A percentile compares a stretch with the other conserved stretches of the same genome.
phyloP scores from a whole-genome alignment of 2,329 filamentous ascomycete species.

The Amylocarpus encephaloides region DNA sequence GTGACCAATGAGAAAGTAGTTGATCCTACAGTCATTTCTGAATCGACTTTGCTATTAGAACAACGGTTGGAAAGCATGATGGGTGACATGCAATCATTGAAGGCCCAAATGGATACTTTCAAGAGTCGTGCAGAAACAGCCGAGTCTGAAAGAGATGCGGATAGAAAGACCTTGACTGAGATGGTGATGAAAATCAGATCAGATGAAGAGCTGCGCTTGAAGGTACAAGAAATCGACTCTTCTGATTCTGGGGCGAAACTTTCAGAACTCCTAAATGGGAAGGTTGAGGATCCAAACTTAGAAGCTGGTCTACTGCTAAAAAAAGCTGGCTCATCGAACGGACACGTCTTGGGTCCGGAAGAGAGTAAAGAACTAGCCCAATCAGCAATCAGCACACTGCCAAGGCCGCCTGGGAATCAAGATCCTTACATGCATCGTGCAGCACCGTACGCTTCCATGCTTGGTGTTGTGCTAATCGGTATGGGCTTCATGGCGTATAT shows the following conservation, averaged over 20 bases:
- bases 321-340: slow-evolving; percentile 18
- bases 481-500: slow-evolving; percentile 83
- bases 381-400: slow-evolving; percentile 28
- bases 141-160: slow-evolving; percentile 67
- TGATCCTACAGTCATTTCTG: slow-evolving; percentile 75
- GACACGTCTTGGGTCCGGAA: slow-evolving; percentile 9
- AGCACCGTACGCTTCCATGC: slow-evolving; percentile 73
- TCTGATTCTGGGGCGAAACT: slow-evolving; percentile 7
- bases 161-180: slow-evolving; percentile 71
- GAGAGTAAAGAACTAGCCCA: slow-evolving; percentile 14
- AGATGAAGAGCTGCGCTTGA: slow-evolving; percentile 48
- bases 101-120: slow-evolving; percentile 51
- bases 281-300: slow-evolving; percentile 4
- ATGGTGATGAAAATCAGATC: slow-evolving; percentile 79
- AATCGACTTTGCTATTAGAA: slow-evolving; percentile 50
- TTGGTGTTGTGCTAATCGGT: slow-evolving; percentile 74
- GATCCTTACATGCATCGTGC: slow-evolving; percentile 47
- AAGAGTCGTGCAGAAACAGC: slow-evolving; percentile 72
- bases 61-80: slow-evolving; percentile 27
- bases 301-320: slow-evolving; percentile 11
- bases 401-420: slow-evolving; percentile 37
- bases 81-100: slow-evolving; percentile 26
- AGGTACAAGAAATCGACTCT: slow-evolving; percentile 18
- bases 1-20: slow-evolving; percentile 34
- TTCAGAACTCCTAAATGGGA: slow-evolving; percentile 8